Percentiles rank a stretch among this genome's conserved stretches.
phyloP scores from a whole-genome alignment of 371 early-diverging fungal species.

The Rhizopus microsporus region DNA sequence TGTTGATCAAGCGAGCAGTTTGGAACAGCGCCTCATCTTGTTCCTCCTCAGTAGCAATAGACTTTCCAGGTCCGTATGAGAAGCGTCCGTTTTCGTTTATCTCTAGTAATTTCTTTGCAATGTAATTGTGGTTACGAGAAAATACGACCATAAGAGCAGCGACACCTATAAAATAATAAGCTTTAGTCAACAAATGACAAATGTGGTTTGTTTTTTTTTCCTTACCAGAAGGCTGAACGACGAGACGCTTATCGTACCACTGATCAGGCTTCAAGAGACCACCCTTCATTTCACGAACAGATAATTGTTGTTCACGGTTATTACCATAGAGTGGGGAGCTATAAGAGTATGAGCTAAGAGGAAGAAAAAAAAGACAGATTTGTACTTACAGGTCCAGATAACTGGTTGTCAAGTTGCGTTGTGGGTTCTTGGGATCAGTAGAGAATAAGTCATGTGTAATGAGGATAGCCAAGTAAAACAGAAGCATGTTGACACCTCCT shows the following conservation, averaged over 20 bases:
- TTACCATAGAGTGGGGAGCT: conserved; percentile 51
- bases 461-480: conserved; percentile 50
- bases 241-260: conserved; percentile 51
- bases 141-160: conserved; percentile 47
- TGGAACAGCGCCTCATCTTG: conserved; percentile 57
- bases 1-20: conserved; percentile 54
- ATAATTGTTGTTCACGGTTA: conserved; percentile 36
- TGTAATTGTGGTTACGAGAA: conserved; percentile 58
- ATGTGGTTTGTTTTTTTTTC: not conserved
- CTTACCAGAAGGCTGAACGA: conserved; percentile 49
- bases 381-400: conserved; percentile 48
- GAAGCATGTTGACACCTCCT: conserved; percentile 43
- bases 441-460: conserved; percentile 62
- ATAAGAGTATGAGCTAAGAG: not conserved
- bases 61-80: conserved; percentile 33
- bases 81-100: conserved; percentile 47
- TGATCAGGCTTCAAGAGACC: conserved; percentile 56
- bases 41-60: conserved; percentile 25
- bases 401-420: conserved; percentile 48
- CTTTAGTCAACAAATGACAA: too few relatives aligned
- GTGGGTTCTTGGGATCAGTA: conserved; percentile 37
- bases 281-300: conserved; percentile 38
- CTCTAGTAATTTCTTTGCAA: conserved; percentile 46
- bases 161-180: conserved; percentile 27
- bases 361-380: not conserved